Evolutionary conservation across 2,329 filamentous ascomycete genomes (phyloP), one percentile per base, ranked within the genome.

Genomic region (Aspergillus carbonarius): DNA sequence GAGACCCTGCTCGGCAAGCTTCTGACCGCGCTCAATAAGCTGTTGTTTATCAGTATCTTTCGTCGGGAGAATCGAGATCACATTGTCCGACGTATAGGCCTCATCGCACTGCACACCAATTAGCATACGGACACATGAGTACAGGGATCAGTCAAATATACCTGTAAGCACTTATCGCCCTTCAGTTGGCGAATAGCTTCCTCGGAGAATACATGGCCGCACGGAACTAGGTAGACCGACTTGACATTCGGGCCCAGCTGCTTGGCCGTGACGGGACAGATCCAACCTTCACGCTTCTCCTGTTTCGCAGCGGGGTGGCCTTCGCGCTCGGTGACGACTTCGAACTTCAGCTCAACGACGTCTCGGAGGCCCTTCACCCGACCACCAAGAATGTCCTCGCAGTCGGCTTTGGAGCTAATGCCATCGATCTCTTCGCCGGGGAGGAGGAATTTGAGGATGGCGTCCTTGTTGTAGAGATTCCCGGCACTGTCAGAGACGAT

Each of bases 391-490:
- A 85, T 79, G 63, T 82, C 81, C 55, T 89, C 85, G 44, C 87
- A 87, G 65, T 91, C 84, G 47, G 79, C 78, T 57, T 83, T 83
- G 40, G 74, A 75, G 63, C 79, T 80, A 47, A 80, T 78, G 17
- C 78, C 85, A 23, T 72, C 87, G 77, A 77, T 77, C 37, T 84
- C 79, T 35, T 82, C 81, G 46, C 78, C 77, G 0, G 81, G 80
- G 1, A 91, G 78, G 2, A 91, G 78, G 61, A 83, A 87, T 68
- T 88, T 85, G 57, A 99, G 82, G 18, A 98, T 83, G 0, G 92
- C 87, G 72, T 98, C 93, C 77, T 98, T 98, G 72, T 96, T 98
- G 82, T 96, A 99, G 0, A 99, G 82, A 18, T 88, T 87, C 1
- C 96, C 96, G 4, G 85, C 83, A 62, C 84, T 89, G 75, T 99